phyloP scores from a whole-genome alignment of 225 moss, liverwort and hornwort genomes.

The Pleurozium schreberi region DNA sequence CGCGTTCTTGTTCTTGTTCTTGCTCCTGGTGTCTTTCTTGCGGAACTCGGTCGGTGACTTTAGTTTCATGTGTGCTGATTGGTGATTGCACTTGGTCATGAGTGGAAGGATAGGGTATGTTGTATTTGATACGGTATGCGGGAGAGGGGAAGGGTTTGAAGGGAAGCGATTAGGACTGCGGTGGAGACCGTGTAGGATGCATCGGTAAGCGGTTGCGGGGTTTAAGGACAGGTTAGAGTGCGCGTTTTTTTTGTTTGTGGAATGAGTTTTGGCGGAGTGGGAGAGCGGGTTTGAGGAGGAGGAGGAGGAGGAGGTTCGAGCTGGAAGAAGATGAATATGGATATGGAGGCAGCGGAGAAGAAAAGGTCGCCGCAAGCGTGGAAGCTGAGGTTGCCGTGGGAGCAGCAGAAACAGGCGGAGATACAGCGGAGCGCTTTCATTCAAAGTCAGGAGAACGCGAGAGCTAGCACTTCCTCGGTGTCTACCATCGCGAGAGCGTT shows the following conservation, averaged over 20 bases:
- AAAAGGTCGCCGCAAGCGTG: conserved; percentile 36
- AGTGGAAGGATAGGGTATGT: background rate
- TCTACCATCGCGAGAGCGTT: conserved; percentile 77
- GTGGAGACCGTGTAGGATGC: background rate
- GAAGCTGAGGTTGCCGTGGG: conserved; percentile 55
- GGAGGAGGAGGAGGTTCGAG: background rate
- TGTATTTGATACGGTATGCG: background rate
- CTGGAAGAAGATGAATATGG: conserved; percentile 10
- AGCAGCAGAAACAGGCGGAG: conserved; percentile 46
- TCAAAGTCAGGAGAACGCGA: conserved; percentile 31
- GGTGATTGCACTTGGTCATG: background rate
- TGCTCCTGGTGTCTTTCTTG: background rate
- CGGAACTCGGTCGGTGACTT: background rate
- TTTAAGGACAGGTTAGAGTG: background rate
- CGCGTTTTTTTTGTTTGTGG: background rate
- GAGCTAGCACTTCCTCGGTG: conserved; percentile 65
- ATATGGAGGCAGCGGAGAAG: conserved; percentile 32
- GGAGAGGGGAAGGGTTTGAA: conserved; percentile 7
- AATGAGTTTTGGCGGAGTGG: background rate
- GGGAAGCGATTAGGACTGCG: background rate
- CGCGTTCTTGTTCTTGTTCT: background rate
- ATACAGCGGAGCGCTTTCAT: conserved; percentile 47
- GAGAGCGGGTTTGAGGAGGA: background rate
- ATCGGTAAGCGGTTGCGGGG: background rate
- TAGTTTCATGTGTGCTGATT: background rate